These are phyloP conservation scores for Claviceps pazoutovae DNA, from an alignment of 2,329 filamentous ascomycete species.

Conservation along the genomic window DNA sequence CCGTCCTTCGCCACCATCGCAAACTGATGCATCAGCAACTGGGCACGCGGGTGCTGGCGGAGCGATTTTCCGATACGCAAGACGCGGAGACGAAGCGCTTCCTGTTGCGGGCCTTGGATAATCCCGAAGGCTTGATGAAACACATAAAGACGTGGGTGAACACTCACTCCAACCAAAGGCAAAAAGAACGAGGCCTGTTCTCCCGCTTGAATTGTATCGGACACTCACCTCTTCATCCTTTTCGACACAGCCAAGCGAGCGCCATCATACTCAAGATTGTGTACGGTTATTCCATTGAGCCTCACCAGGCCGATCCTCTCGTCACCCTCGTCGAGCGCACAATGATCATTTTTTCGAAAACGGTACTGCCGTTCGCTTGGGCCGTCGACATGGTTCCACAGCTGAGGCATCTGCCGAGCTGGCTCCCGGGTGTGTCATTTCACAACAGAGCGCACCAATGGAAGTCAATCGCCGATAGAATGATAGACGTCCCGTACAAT, in stretches of 20 bases:
- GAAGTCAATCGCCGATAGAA: constrained; percentile 8
- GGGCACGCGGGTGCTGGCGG: neutral
- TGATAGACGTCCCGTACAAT: constrained; percentile 14
- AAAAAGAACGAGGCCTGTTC: neutral
- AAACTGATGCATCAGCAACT: neutral
- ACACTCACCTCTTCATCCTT: neutral
- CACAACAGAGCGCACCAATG: constrained; percentile 16
- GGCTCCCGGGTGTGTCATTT: constrained; percentile 18
- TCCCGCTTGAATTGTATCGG: neutral
- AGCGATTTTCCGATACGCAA: neutral
- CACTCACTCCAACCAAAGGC: too few relatives aligned
- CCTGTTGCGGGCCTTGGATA: neutral
- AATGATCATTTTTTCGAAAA: constrained; percentile 15
- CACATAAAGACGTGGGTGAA: neutral
- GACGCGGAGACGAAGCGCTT: neutral
- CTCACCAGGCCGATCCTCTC: constrained; percentile 10
- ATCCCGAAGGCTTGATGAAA: neutral
- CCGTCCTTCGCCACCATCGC: neutral
- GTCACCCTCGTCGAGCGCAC: constrained; percentile 13
- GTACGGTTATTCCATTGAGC: constrained; percentile 16
- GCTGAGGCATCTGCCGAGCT: constrained; percentile 16
- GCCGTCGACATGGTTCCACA: constrained; percentile 18
- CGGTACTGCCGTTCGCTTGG: constrained; percentile 19
- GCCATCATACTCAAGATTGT: neutral
- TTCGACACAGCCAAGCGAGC: neutral